Base-by-base conservation (phyloP, 2,329 filamentous ascomycete species). In the Colletotrichum sp. region DNA sequence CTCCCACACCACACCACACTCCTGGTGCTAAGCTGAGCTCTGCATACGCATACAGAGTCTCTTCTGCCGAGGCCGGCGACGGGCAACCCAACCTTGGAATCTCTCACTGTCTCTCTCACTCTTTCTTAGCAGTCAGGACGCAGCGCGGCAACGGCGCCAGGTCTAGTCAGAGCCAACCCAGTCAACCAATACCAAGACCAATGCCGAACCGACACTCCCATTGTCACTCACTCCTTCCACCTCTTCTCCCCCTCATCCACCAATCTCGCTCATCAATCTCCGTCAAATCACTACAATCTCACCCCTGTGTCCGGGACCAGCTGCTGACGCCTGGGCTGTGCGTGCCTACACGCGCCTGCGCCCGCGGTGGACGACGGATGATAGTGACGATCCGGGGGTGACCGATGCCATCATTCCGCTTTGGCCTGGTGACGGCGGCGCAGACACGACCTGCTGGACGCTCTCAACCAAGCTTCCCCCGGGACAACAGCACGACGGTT, bases 331-430 rank as follows among this genome's bases (percentile, higher is more conserved):
- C 74, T 74, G 74, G 59, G 74, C 49, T 65, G 44, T 69, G 74
- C 59, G 64, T 74, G 36, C 70, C 34, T 69, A 39, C 69, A 36
- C 69, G 25, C 57, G 71, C 69, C 52, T 25, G 68, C 72, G 68
- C 70, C 57, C 69, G 57, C 63, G 59, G 30, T 32, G 70, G 27
- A 69, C 44, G 70, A 69, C 30, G 57, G 36, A 68, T 63, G 64
- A 32, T 32, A 32, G 34, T 68, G 63, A 75, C 44, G 59, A 69
- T 73, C 70, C 65, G 73, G 63, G 64, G 59, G 25, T 76, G 70
- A 73, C 74, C 49, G 70, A 73, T 76, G 70, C 69, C 73, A 76
- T 69, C 73, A 73, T 76, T 44, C 55, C 70, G 64, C 74, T 76
- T 65, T 69, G 74, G 74, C 70, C 74, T 76, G 70, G 65, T 76